A percentile compares a stretch with the other conserved stretches of the same genome.
Conservation (phyloP, 1,284 basidiomycete genomes). For the Amylostereum areolatum region DNA sequence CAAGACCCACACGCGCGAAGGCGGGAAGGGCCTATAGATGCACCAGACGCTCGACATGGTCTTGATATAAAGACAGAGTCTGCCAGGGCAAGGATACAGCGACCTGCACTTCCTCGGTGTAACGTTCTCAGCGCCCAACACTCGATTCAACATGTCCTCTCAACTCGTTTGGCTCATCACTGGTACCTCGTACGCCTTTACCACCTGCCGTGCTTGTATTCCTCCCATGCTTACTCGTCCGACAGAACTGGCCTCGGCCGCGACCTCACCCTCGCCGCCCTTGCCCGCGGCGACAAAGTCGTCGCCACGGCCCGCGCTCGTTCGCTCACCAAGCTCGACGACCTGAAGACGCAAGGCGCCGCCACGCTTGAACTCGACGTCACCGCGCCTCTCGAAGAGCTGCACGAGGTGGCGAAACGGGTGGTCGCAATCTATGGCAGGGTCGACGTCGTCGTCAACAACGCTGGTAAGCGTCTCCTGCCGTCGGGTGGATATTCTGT, state of each 20-base stretch:
- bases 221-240: not conserved
- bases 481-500: not conserved
- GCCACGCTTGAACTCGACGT: conserved; percentile 24
- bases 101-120: too few relatives aligned
- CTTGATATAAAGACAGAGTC: too few relatives aligned
- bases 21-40: too few relatives aligned
- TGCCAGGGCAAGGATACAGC: too few relatives aligned
- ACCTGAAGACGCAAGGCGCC: conserved; percentile 21
- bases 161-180: conserved; percentile 1
- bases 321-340: conserved; percentile 17
- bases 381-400: conserved; percentile 18
- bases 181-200: not conserved
- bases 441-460: conserved; percentile 43
- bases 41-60: too few relatives aligned
- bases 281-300: conserved; percentile 12
- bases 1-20: too few relatives aligned
- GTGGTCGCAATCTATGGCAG: conserved; percentile 27
- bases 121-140: not conserved
- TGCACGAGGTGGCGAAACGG: conserved; percentile 32
- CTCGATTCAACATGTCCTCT: not conserved
- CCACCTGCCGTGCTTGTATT: not conserved
- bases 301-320: conserved; percentile 23
- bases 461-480: conserved; percentile 29
- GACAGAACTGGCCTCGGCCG: not conserved
- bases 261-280: not conserved